Evolutionary conservation across 139 green algal species (phyloP), one percentile per base, ranked within the genome.

Genomic region (Picochlorum sp.): DNA sequence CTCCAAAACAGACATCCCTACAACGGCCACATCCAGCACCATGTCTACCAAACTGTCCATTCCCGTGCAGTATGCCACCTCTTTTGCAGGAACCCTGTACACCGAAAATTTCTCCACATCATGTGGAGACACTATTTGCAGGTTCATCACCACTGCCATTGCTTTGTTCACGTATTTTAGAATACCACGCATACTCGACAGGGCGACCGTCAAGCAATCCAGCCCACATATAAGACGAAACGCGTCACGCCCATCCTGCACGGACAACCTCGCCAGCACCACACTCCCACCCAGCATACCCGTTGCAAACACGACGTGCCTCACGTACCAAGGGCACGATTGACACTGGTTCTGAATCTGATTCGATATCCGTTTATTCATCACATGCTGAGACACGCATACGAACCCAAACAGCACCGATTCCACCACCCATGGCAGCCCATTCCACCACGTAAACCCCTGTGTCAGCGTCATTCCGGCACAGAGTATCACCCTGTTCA

Each of bases 331-430:
- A 16, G 18, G 18, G 22, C 39, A 47, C 10, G 39, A 47, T 22
- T 16, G 20, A 47, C 39, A 47, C 5, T 47, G 18, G 22, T 47
- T 47, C 39, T 47, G 39, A 47, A 47, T 47, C 39, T 47, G 39
- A 47, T 20, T 47, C 35, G 71, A 64, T 41, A 30, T 50, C 57
- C 86, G 93, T 92, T 59, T 95, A 83, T 52, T 95, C 86, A 5
- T 87, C 67, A 80, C 90, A 97, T 59, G 96, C 93, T 74, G 96
- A 94, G 85, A 97, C 45, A 88, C 80, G 26, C 72, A 75, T 59
- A 96, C 86, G 37, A 74, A 78, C 47, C 81, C 74, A 31, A 62
- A 58, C 57, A 97, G 65, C 56, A 97, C 90, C 40, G 90, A 86
- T 16, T 69, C 29, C 0, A 64, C 85, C 5, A 86, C 90, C 43